Conservation (phyloP, 768 basidiomycete genomes). For the Leccinum disarticulatum region DNA sequence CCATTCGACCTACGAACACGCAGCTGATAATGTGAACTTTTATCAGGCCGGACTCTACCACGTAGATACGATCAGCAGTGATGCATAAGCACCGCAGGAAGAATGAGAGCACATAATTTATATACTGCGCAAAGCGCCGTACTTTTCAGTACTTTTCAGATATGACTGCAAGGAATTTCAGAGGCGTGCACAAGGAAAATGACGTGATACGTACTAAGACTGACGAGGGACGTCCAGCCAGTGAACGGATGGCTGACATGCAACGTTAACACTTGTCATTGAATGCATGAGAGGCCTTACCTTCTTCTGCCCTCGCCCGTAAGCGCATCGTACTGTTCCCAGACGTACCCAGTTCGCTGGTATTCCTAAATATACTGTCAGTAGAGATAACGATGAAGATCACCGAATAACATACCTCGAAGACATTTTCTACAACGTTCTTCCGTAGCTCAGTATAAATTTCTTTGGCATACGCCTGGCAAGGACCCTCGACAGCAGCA, state of each 20-base stretch:
- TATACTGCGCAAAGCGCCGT: neutral
- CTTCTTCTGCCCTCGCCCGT: constrained; percentile 86
- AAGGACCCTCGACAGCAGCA: constrained; percentile 74
- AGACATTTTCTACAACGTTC: constrained; percentile 86
- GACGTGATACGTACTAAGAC: constrained; percentile 65
- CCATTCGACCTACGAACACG: neutral
- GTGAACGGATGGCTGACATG: constrained; percentile 86
- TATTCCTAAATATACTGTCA: constrained; percentile 62
- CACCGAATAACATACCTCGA: constrained; percentile 44
- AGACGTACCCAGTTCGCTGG: constrained; percentile 89
- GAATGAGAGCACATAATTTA: neutral
- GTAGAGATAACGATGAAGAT: neutral
- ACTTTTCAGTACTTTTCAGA: constrained; percentile 62
- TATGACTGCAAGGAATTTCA: constrained; percentile 44
- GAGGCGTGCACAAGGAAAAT: neutral
- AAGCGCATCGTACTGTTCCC: constrained; percentile 92
- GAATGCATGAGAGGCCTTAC: constrained; percentile 39
- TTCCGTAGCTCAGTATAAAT: constrained; percentile 80
- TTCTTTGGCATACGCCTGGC: constrained; percentile 67
- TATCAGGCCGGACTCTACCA: neutral
- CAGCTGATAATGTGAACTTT: neutral
- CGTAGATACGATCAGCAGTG: neutral
- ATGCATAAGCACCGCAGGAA: neutral
- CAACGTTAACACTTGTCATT: constrained; percentile 6
- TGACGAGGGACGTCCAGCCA: constrained; percentile 91